phyloP scores from a whole-genome alignment of 164 flowering plant genomes.

The Dillenia turbinata region DNA sequence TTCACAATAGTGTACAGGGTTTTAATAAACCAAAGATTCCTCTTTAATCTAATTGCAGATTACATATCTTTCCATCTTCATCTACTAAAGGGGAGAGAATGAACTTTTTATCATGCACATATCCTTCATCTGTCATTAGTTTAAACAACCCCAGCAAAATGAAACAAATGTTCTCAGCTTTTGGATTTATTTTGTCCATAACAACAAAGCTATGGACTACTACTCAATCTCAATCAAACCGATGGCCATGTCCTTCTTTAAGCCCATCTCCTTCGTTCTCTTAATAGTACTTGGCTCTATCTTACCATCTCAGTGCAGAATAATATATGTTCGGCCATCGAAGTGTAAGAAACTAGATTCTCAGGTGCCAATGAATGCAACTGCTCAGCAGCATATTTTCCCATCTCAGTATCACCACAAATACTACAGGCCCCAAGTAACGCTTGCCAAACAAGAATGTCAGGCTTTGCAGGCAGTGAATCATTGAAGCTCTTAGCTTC shows the following conservation, averaged over 20 bases:
- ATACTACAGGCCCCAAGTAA: slow-evolving; percentile 80
- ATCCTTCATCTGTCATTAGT: slow-evolving; percentile 64
- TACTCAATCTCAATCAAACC: slow-evolving; percentile 87
- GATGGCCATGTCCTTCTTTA: slow-evolving; percentile 64
- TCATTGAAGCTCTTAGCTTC: slow-evolving; percentile 68
- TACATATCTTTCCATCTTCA: no score
- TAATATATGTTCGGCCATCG: slow-evolving; percentile 84
- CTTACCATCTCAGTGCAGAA: slow-evolving; percentile 58
- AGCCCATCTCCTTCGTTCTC: slow-evolving; percentile 71
- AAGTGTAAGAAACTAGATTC: slow-evolving; percentile 44
- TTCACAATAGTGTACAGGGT: no score
- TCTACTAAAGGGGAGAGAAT: slow-evolving; percentile 10
- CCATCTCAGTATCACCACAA: slow-evolving; percentile 56
- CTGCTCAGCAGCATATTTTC: slow-evolving; percentile 68
- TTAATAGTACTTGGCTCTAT: slow-evolving; percentile 57
- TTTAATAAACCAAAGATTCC: no score
- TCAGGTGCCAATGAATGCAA: slow-evolving; percentile 41
- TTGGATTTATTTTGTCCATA: slow-evolving; percentile 54
- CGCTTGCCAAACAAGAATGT: slow-evolving; percentile 70
- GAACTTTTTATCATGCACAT: slow-evolving; percentile 43
- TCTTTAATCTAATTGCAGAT: no score
- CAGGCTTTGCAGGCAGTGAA: slow-evolving; percentile 45
- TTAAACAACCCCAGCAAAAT: slow-evolving; percentile 37
- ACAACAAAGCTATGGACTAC: slow-evolving; percentile 71
- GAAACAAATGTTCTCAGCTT: slow-evolving; percentile 36